Evolutionary conservation across 2,329 filamentous ascomycete genomes (phyloP), one percentile per base, ranked within the genome.

Genomic region (Knufia petricola): DNA sequence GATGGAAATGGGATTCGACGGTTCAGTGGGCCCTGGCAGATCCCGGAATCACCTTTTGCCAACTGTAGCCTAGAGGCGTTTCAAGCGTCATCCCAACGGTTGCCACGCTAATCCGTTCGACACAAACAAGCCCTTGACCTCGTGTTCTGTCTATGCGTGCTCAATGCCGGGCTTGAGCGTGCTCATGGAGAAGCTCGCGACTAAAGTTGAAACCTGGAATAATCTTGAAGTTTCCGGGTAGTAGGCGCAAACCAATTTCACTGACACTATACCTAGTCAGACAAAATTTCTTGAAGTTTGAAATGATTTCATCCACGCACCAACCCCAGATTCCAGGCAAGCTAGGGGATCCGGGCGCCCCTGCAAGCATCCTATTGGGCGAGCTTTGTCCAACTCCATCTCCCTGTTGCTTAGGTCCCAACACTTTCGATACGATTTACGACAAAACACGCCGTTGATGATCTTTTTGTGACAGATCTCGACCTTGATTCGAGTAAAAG

Each of bases 391-490:
- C 30, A 36, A 34, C 15, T 46, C 21, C 17, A 36, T 36, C 28
- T 34, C 23, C 2, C 28, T 15, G 19, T 21, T 15, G 7, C 28
- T 36, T 46, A 46, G 42, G 42, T 46, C 42, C 42, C 42, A 46
- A 46, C 42, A 46, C 9, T 46, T 46, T 46, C 24, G 26, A 38
- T 47, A 47, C 44, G 44, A 47, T 38, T 47, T 47, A 47, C 44
- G 44, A 47, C 23, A 20, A 4, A n/a, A 23, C 20, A 24, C 32
- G 19, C 13, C 32, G 32, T 47, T 30, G 26, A 26, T 31, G 41
- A 31, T 20, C 28, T 20, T 44, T 21, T n/a, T 17, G 32, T 17
- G 21, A 34, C 23, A 47, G 44, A 47, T 47, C 44, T 38, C 19
- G 20, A 17, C 24, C 19, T 41, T 28, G 20, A 28, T 36, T 46